Conservation (phyloP, 1,284 basidiomycete genomes). For the Testicularia cyperi region DNA sequence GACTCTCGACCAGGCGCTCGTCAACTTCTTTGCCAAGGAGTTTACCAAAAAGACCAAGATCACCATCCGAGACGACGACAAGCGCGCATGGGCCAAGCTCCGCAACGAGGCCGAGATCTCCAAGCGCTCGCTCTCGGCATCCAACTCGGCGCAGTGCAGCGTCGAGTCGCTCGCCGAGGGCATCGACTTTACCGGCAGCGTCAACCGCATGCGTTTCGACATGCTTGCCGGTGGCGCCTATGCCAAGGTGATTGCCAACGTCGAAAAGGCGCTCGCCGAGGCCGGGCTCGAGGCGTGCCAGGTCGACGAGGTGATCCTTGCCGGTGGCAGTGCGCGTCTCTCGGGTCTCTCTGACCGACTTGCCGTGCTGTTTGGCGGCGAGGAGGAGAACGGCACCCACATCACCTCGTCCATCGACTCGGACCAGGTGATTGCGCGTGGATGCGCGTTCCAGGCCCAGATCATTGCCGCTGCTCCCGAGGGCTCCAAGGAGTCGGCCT, state of each 20-base stretch:
- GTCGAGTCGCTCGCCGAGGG: slow-evolving; percentile 96
- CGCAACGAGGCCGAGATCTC: slow-evolving; percentile 90
- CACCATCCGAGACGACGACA: slow-evolving; percentile 64
- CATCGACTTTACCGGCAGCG: slow-evolving; percentile 83
- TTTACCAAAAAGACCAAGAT: slow-evolving; percentile 96
- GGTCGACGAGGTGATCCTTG: slow-evolving; percentile 80
- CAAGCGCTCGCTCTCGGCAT: slow-evolving; percentile 88
- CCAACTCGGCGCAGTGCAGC: slow-evolving; percentile 79
- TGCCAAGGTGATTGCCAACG: slow-evolving; percentile 68
- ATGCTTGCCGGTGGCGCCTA: slow-evolving; percentile 78
- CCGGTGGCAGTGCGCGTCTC: slow-evolving; percentile 82
- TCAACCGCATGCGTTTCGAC: slow-evolving; percentile 93
- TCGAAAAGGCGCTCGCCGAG: slow-evolving; percentile 68
- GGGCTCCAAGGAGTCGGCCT: slow-evolving; percentile 39
- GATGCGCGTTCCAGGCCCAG: slow-evolving; percentile 80
- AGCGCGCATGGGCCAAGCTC: slow-evolving; percentile 89
- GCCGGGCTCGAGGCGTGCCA: slow-evolving; percentile 74
- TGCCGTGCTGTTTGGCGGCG: slow-evolving; percentile 71
- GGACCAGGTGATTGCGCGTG: slow-evolving; percentile 83
- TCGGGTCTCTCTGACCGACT: slow-evolving; percentile 81
- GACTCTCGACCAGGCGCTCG: slow-evolving; percentile 76
- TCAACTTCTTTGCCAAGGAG: slow-evolving; percentile 91
- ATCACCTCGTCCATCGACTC: slow-evolving; percentile 73
- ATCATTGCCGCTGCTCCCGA: slow-evolving; percentile 45
- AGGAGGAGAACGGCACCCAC: slow-evolving; percentile 66